Evolutionary conservation across 768 basidiomycete genomes (phyloP), one percentile per base, ranked within the genome.

Genomic region (Baorangia bicolor): DNA sequence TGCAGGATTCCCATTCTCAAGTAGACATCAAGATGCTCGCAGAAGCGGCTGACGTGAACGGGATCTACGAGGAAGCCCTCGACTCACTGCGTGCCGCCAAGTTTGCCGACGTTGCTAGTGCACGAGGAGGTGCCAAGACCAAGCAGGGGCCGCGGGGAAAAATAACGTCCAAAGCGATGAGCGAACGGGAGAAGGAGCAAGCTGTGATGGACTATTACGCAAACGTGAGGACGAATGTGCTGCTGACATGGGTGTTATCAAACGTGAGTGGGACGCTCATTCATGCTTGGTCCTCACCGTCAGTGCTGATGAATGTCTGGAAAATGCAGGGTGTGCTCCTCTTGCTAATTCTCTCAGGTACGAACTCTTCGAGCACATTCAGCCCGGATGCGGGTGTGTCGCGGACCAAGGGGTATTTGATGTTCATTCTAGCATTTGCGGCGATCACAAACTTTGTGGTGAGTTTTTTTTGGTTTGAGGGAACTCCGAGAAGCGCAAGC

Each of bases 1-100:
- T 85, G 37, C 90, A 92, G 66, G 87, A 94, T 64, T 85, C 82
- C 27, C 78, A 88, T 64, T 86, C 85, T 14, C 85, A 90, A 62
- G 93, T 96, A 42, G 92, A 94, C 66, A 86, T 96, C 47, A 90
- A 94, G 70, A 82, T 95, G 71, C 80, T 88, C 23, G 85, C 89
- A 0, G 88, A 91, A 57, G 83, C 86, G 16, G 89, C 87, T 1
- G 92, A 93, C 66, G 84, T 88, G 47, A 90, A 94, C 66, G 83
- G 81, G 44, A 84, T 91, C 38, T 95, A 97, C 61, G 86, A 90
- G 65, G 92, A 94, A 63, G 86, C 92, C 1, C 75, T 94, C 38
- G 80, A 81, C 31, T 92, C 92, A 63, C 75, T 95, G 33, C 81
- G 83, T 51, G 75, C 79, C 45, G 73, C 81, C 48, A 82, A 82